Evolutionary conservation across 257 asterid genomes (phyloP).

Genomic region (Forsythia viridissima): DNA sequence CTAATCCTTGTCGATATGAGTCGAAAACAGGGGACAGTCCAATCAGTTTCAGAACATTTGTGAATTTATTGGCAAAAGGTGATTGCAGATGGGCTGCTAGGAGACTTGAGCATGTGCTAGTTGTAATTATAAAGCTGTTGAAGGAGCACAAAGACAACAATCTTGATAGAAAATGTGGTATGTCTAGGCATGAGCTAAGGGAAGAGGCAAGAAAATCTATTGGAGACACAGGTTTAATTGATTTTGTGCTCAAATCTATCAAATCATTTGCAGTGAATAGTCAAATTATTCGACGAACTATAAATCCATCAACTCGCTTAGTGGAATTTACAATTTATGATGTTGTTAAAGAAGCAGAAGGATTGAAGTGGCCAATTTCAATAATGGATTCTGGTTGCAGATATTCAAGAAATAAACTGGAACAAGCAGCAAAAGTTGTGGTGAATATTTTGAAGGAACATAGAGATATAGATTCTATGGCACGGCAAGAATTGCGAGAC

Average conservation of each 20-base stretch:
- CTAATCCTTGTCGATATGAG: constrained; percentile 14
- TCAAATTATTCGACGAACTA: constrained; percentile 49
- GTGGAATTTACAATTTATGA: constrained; percentile 54
- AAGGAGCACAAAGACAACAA: constrained; percentile 38
- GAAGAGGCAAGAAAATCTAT: constrained; percentile 58
- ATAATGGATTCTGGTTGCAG: constrained; percentile 22
- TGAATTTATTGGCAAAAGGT: constrained; percentile 42
- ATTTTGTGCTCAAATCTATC: constrained; percentile 77
- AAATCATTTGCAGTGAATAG: constrained; percentile 53
- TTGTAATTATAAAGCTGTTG: constrained; percentile 51
- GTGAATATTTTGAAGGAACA: constrained; percentile 25
- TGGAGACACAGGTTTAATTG: constrained; percentile 92
- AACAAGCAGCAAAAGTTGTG: constrained; percentile 30
- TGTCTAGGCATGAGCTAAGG: constrained; percentile 70
- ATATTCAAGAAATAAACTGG: constrained; percentile 31
- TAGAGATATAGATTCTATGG: constrained; percentile 12
- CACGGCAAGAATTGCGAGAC: constrained; percentile 38
- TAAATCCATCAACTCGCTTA: constrained; percentile 45
- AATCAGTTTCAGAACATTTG: constrained; percentile 39
- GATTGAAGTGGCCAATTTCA: constrained; percentile 16
- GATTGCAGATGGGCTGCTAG: constrained; percentile 73
- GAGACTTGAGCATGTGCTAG: constrained; percentile 52
- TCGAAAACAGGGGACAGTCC: constrained; percentile 29
- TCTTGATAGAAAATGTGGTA: constrained; percentile 26
- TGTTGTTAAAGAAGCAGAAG: constrained; percentile 4